These are phyloP conservation scores for Aspergillus intermedius DNA, from an alignment of 2,329 filamentous ascomycete genomes.

Conservation along the genomic window DNA sequence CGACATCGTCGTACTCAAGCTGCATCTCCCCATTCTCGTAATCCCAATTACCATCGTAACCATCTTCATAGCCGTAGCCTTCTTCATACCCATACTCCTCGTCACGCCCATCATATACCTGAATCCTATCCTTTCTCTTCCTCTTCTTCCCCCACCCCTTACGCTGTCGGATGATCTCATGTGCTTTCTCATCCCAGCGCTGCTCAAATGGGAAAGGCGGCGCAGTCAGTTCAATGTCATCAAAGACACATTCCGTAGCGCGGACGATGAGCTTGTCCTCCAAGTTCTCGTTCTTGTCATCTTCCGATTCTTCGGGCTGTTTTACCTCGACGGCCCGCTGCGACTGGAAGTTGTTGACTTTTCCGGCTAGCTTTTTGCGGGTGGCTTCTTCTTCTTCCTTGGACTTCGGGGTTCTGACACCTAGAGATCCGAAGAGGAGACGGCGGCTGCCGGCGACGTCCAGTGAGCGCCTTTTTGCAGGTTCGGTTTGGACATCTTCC, in stretches of 20 bases:
- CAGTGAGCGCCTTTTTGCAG: constrained; percentile 37
- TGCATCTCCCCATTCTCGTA: constrained; percentile 22
- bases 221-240: constrained; percentile 60
- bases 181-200: constrained; percentile 76
- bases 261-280: constrained; percentile 64
- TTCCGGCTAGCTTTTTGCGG: constrained; percentile 53
- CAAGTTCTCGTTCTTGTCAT: constrained; percentile 60
- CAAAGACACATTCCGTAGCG: constrained; percentile 78
- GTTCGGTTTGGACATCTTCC: constrained; percentile 8
- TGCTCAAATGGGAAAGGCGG: constrained; percentile 88
- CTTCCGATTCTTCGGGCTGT: constrained; percentile 19
- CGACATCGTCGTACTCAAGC: constrained; percentile 42
- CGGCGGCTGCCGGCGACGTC: constrained; percentile 59
- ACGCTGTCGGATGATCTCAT: constrained; percentile 36
- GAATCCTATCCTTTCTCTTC: constrained; percentile 49
- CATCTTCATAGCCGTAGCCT: constrained; percentile 34
- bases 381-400: constrained; percentile 62
- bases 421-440: constrained; percentile 66
- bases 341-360: constrained; percentile 35
- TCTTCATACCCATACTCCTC: constrained; percentile 38
- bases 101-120: constrained; percentile 37
- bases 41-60: constrained; percentile 29
- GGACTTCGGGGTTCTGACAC: constrained; percentile 60
- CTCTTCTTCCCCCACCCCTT: constrained; percentile 31
- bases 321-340: constrained; percentile 16